Evolutionary conservation across 768 basidiomycete genomes (phyloP).

Genomic region (Boletus tomentosulus): DNA sequence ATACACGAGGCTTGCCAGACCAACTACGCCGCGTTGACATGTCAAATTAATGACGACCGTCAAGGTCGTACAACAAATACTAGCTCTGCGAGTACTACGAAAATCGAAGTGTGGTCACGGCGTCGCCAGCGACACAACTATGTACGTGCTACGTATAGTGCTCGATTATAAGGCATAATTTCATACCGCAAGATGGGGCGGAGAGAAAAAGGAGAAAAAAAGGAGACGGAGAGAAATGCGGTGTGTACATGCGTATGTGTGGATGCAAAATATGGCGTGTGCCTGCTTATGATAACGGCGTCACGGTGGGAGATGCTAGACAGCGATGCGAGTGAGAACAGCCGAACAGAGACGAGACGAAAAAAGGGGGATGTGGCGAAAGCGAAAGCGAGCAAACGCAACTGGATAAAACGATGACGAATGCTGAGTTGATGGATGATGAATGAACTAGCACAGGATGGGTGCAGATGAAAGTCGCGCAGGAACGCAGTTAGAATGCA

Average conservation of each 20-base stretch:
- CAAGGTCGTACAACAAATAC: constrained; percentile 14
- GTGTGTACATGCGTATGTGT: constrained; percentile 8
- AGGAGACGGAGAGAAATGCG: not conserved
- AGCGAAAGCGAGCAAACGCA: constrained; percentile 1
- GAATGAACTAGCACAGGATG: constrained; percentile 6
- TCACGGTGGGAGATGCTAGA: constrained; percentile 13
- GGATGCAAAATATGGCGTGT: constrained; percentile 12
- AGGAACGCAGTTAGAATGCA: constrained; percentile 19
- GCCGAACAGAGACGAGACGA: constrained; percentile 1
- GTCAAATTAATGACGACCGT: constrained; percentile 8
- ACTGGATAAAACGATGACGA: constrained; percentile 4
- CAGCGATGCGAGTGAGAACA: constrained; percentile 22
- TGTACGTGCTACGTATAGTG: constrained; percentile 23
- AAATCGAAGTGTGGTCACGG: constrained; percentile 12
- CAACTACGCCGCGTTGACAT: not conserved
- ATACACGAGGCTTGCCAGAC: not conserved
- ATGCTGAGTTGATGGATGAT: constrained; percentile 14
- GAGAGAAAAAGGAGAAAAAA: not conserved
- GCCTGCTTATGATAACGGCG: constrained; percentile 6
- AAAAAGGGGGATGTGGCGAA: constrained; percentile 7
- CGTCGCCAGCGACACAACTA: constrained; percentile 26
- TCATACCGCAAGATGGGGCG: constrained; percentile 14
- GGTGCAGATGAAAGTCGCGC: not conserved
- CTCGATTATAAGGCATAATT: constrained; percentile 27
- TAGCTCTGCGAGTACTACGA: constrained; percentile 14